Conservation (phyloP, 208 protist genomes). For the Phytomonas sp. region DNA sequence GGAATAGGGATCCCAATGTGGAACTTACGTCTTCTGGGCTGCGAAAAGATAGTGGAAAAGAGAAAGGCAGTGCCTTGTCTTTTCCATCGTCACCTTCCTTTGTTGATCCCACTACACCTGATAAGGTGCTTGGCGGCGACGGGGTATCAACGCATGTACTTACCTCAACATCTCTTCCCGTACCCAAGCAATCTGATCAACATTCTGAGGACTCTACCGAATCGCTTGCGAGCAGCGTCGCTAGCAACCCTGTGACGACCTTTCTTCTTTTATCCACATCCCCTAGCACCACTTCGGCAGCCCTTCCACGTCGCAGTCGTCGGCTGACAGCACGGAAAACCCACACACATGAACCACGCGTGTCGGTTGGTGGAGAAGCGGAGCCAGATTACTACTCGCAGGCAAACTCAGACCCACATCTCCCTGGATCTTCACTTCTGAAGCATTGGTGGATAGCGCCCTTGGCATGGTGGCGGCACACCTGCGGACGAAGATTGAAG, state of each 20-base stretch:
- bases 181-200: background rate
- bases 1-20: slow-evolving; percentile 13
- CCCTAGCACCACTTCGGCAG: background rate
- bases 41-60: background rate
- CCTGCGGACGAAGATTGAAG: background rate
- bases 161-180: background rate
- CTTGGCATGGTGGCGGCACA: slow-evolving; percentile 9
- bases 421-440: slow-evolving; percentile 15
- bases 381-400: slow-evolving; percentile 62
- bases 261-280: slow-evolving; percentile 11
- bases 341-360: slow-evolving; percentile 7
- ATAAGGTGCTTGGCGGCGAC: background rate
- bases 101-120: background rate
- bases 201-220: background rate
- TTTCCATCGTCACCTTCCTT: background rate
- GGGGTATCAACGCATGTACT: background rate
- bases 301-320: background rate
- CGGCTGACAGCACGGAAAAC: background rate
- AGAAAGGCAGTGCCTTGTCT: background rate
- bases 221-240: background rate
- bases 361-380: slow-evolving; percentile 21
- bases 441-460: slow-evolving; percentile 48
- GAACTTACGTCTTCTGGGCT: background rate
- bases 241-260: slow-evolving; percentile 2
- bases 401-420: slow-evolving; percentile 22